These are phyloP conservation scores for Cordyceps tenuipes DNA, from an alignment of 2,329 filamentous ascomycete species.

Conservation along the genomic window DNA sequence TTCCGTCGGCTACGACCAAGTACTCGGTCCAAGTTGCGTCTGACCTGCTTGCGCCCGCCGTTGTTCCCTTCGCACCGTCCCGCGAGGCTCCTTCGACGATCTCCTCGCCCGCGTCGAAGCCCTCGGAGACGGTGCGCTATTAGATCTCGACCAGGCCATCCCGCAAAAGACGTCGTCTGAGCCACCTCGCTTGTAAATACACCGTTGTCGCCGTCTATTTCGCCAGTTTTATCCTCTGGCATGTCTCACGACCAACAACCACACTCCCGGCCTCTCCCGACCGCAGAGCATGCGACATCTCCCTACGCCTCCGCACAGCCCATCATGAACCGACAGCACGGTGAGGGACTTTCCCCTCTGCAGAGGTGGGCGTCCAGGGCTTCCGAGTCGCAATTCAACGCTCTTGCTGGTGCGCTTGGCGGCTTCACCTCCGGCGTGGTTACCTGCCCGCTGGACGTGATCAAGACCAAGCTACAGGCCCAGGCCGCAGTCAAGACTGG, in stretches of 20 bases:
- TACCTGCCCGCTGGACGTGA: constrained; percentile 95
- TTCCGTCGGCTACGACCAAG: not conserved
- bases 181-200: not conserved
- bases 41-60: not conserved
- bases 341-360: constrained; percentile 32
- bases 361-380: constrained; percentile 49
- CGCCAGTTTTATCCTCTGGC: constrained; percentile 18
- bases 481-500: constrained; percentile 55
- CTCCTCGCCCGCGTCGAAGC: constrained; percentile 10
- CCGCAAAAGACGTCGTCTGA: not conserved
- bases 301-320: constrained; percentile 20
- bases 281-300: constrained; percentile 30
- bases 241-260: constrained; percentile 46
- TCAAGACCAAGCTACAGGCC: constrained; percentile 96
- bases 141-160: not conserved
- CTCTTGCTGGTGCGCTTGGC: constrained; percentile 77
- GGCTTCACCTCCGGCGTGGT: constrained; percentile 91
- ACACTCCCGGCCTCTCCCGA: constrained; percentile 20
- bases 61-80: constrained; percentile 6
- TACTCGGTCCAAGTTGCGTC: not conserved
- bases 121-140: constrained; percentile 13
- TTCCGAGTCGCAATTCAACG: constrained; percentile 63
- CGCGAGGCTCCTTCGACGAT: constrained; percentile 14
- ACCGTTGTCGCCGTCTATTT: not conserved
- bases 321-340: constrained; percentile 13